Conservation (phyloP, 1,139 yeast genomes). For the Blastobotrys ciferrii region DNA sequence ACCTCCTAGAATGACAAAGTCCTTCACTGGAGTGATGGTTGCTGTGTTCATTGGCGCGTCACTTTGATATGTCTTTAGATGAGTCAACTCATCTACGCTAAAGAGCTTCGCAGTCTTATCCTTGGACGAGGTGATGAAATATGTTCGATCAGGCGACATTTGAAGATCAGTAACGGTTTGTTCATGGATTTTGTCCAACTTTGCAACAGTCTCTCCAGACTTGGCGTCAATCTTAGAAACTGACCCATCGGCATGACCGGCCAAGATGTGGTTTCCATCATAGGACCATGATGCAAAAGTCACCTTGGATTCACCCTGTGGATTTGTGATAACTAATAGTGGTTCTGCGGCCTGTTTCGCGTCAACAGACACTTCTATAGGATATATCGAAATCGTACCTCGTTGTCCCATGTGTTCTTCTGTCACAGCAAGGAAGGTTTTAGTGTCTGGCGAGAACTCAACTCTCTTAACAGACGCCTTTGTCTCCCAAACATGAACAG, state of each 20-base stretch:
- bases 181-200: slow-evolving; percentile 57
- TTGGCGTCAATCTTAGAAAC: slow-evolving; percentile 75
- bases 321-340: slow-evolving; percentile 49
- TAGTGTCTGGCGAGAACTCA: slow-evolving; percentile 75
- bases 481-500: slow-evolving; percentile 69
- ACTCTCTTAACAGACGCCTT: slow-evolving; percentile 90
- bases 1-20: slow-evolving; percentile 92
- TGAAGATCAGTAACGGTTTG: slow-evolving; percentile 81
- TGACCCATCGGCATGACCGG: slow-evolving; percentile 86
- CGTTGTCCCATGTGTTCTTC: slow-evolving; percentile 92
- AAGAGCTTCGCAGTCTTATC: slow-evolving; percentile 84
- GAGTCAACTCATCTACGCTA: slow-evolving; percentile 71
- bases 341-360: slow-evolving; percentile 49
- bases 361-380: slow-evolving; percentile 44
- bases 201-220: slow-evolving; percentile 55
- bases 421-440: slow-evolving; percentile 69
- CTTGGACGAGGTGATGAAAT: slow-evolving; percentile 88
- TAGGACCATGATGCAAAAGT: slow-evolving; percentile 90
- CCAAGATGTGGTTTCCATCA: slow-evolving; percentile 68
- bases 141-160: slow-evolving; percentile 81
- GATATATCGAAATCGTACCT: slow-evolving; percentile 72
- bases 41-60: slow-evolving; percentile 97
- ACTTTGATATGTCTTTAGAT: slow-evolving; percentile 74
- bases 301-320: slow-evolving; percentile 62
- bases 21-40: slow-evolving; percentile 87